These are phyloP conservation scores for Lumnitzera littorea DNA, from an alignment of 345 rosid species.

Conservation along the genomic window DNA sequence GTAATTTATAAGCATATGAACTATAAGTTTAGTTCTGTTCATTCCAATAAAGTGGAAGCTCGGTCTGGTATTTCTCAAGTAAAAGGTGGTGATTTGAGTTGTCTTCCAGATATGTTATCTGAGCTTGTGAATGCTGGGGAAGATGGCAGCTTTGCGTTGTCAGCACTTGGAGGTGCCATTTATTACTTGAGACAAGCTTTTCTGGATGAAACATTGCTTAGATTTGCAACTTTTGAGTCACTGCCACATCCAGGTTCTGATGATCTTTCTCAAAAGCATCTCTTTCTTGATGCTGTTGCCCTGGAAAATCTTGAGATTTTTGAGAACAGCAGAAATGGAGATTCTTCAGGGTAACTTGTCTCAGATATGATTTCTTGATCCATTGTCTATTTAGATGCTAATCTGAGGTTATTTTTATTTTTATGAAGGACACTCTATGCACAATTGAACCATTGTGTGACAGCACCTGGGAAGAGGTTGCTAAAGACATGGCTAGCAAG, in stretches of 20 bases:
- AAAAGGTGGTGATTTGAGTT: constrained; percentile 20
- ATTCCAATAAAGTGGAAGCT: constrained; percentile 23
- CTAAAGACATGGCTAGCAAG: constrained; percentile 93
- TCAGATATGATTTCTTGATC: constrained; percentile 10
- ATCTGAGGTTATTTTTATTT: constrained; percentile 13
- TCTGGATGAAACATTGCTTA: constrained; percentile 82
- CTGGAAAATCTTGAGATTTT: constrained; percentile 95
- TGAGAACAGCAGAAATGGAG: constrained; percentile 90
- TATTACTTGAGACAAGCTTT: constrained; percentile 86
- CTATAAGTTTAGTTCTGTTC: constrained; percentile 31
- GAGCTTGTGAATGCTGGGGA: constrained; percentile 48
- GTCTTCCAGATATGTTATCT: constrained; percentile 51
- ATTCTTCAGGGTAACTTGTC: constrained; percentile 58
- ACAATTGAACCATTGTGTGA: constrained; percentile 87
- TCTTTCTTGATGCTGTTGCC: constrained; percentile 97
- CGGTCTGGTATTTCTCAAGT: constrained; percentile 16
- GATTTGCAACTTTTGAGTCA: constrained; percentile 77
- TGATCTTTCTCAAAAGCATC: constrained; percentile 52
- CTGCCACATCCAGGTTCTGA: constrained; percentile 62
- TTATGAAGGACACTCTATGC: constrained; percentile 72
- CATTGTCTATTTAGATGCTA: constrained; percentile 7
- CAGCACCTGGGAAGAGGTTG: constrained; percentile 89
- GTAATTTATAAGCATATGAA: constrained; percentile 32
- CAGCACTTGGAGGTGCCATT: constrained; percentile 93
- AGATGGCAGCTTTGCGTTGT: constrained; percentile 59